A percentile compares a stretch with the other conserved stretches of the same genome.
Conservation (phyloP, 2,329 filamentous ascomycete genomes). For the Calonectria pseudoturangicola region DNA sequence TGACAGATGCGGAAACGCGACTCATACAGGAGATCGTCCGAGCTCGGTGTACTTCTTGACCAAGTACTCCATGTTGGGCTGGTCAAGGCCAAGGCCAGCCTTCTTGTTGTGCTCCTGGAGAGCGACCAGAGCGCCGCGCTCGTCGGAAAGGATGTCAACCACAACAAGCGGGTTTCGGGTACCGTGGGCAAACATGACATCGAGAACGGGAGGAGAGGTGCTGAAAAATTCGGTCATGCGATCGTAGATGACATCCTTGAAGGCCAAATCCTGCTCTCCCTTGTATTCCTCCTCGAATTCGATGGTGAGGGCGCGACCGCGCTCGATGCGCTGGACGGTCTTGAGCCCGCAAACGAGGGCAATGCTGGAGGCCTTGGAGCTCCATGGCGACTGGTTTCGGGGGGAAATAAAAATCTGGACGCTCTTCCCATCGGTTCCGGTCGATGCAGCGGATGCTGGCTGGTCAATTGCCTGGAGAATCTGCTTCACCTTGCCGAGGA, state of each 20-base stretch:
- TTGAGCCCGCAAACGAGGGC: conserved; percentile 92
- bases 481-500: conserved; percentile 67
- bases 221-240: conserved; percentile 95
- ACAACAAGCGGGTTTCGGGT: conserved; percentile 79
- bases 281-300: conserved; percentile 71
- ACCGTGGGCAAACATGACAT: conserved; percentile 85
- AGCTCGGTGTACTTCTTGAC: conserved; percentile 74
- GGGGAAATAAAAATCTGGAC: conserved; percentile 84
- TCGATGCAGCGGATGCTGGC: conserved; percentile 51
- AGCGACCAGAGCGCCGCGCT: conserved; percentile 79
- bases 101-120: conserved; percentile 89
- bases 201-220: conserved; percentile 79
- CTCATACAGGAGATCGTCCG: conserved; percentile 74
- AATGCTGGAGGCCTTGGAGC: conserved; percentile 95
- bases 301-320: conserved; percentile 86
- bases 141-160: conserved; percentile 82
- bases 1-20: conserved; percentile 37
- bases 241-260: conserved; percentile 87
- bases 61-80: conserved; percentile 93
- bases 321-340: conserved; percentile 86
- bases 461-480: conserved; percentile 65
- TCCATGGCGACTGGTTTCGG: conserved; percentile 96
- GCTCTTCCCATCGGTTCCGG: conserved; percentile 64
- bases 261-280: conserved; percentile 69
- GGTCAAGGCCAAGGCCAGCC: conserved; percentile 90